Evolutionary conservation across 2,329 filamentous ascomycete species (phyloP).

Genomic region (Sphaceloma murrayae): DNA sequence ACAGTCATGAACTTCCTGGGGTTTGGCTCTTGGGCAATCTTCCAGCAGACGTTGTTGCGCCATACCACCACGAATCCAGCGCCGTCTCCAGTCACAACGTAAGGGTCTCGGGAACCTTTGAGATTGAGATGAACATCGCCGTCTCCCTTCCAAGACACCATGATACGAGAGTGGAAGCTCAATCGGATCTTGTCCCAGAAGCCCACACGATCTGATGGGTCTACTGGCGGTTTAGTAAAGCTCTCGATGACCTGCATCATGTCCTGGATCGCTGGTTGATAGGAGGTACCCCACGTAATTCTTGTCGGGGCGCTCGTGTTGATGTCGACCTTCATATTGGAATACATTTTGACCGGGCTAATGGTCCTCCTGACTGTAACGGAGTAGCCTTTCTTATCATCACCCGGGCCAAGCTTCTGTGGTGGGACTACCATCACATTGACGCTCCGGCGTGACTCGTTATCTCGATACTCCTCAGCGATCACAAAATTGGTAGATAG

Average conservation of each 20-base stretch:
- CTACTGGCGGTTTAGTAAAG: conserved; percentile 90
- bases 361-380: conserved; percentile 86
- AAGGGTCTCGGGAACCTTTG: conserved; percentile 84
- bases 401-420: conserved; percentile 44
- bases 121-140: conserved; percentile 90
- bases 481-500: conserved; percentile 88
- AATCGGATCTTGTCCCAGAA: conserved; percentile 99
- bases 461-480: conserved; percentile 80
- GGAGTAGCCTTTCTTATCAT: conserved; percentile 58
- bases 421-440: conserved; percentile 77
- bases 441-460: conserved; percentile 69
- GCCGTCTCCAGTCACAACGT: conserved; percentile 82
- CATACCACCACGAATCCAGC: conserved; percentile 98
- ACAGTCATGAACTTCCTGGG: conserved; percentile 92
- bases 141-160: conserved; percentile 85
- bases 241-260: conserved; percentile 99
- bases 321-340: conserved; percentile 82
- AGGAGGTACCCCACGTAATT: conserved; percentile 95
- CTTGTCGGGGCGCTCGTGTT: conserved; percentile 86
- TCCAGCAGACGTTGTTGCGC: conserved; percentile 86
- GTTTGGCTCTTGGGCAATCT: conserved; percentile 73
- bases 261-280: conserved; percentile 95
- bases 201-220: conserved; percentile 84
- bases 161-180: conserved; percentile 84
- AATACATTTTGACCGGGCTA: conserved; percentile 91